Conservation (phyloP, 2,329 filamentous ascomycete genomes). For the Mycogone perniciosa region DNA sequence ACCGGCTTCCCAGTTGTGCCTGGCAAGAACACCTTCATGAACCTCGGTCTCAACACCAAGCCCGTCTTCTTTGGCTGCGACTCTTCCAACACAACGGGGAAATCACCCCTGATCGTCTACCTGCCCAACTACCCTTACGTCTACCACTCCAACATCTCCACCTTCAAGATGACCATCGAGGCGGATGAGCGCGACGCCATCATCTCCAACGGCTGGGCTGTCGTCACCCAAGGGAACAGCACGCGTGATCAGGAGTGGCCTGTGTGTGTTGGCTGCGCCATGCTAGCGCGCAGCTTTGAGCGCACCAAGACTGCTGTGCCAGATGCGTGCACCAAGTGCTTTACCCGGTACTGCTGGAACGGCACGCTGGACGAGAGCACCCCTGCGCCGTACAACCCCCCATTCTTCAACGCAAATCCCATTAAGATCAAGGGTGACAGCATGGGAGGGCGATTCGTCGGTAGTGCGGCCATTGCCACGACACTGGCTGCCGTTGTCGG, state of each 20-base stretch:
- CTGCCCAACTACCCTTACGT: conserved; percentile 73
- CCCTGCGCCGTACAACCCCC: conserved; percentile 29
- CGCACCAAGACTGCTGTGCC: conserved; percentile 66
- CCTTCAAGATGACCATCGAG: conserved; percentile 62
- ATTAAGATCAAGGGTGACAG: conserved; percentile 20
- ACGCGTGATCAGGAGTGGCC: conserved; percentile 71
- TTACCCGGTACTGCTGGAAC: conserved; percentile 85
- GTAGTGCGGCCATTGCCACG: conserved; percentile 13
- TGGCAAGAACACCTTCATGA: conserved; percentile 47
- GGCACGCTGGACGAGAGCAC: conserved; percentile 49
- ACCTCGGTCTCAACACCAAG: conserved; percentile 50
- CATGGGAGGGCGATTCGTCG: conserved; percentile 15
- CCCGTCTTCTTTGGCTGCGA: conserved; percentile 62
- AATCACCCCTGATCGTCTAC: conserved; percentile 73
- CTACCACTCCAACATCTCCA: conserved; percentile 70
- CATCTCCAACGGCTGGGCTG: conserved; percentile 80
- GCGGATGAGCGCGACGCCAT: conserved; percentile 65
- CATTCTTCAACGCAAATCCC: conserved; percentile 18
- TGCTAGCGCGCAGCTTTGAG: conserved; percentile 68
- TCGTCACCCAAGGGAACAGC: conserved; percentile 75
- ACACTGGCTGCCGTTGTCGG: conserved; percentile 17
- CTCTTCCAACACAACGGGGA: conserved; percentile 44
- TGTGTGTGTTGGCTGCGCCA: conserved; percentile 80
- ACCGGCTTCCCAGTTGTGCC: conserved; percentile 55
- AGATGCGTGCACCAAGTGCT: conserved; percentile 67